Base-by-base conservation (phyloP, 2,329 filamentous ascomycete genomes). In the Paraphaeosphaeria minitans region DNA sequence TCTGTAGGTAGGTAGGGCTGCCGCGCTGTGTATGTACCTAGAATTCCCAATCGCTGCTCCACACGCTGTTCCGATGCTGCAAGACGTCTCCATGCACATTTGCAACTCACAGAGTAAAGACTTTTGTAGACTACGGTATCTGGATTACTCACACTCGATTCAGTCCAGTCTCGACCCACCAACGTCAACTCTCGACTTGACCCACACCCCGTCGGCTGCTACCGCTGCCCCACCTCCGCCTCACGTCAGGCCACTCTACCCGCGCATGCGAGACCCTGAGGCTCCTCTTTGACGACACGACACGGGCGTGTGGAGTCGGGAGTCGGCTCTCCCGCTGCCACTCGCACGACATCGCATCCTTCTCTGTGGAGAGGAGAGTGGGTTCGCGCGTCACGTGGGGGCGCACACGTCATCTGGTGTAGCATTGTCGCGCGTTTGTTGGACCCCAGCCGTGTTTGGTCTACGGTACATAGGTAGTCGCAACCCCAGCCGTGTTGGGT, bases 371-470 rank as follows among this genome's bases (percentile, higher is more conserved):
- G 43, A 2, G 47, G 47, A 14, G 12, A 19, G n/a, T 24, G 35
- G 22, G 50, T 9, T 37, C 29, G 19, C 2, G 16, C 4, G 27
- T 7, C 27, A 21, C 13, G 29, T 22, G 29, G 43, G 52, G 41
- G 27, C 41, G 21, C 37, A n/a, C 54, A 58, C 48, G 52, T 58
- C 56, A 47, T 49, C 13, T n/a, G 21, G 56, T 63, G 56, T 61
- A 58, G 21, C 24, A 1, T 19, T 13, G 27, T 57, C 57, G 60
- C 57, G 33, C 42, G 6, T 50, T 58, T 51, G 50, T 63, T 63
- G 43, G n/a, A 55, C 60, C 60, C n/a, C n/a, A n/a, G n/a, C n/a
- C n/a, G n/a, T n/a, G n/a, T n/a, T n/a, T n/a, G n/a, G n/a, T n/a
- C n/a, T n/a, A n/a, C n/a, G n/a, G n/a, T n/a, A n/a, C n/a, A n/a